These are phyloP conservation scores for Staphylotrichum tortipilum DNA, from an alignment of 495 filamentous ascomycete genomes.

Conservation along the genomic window DNA sequence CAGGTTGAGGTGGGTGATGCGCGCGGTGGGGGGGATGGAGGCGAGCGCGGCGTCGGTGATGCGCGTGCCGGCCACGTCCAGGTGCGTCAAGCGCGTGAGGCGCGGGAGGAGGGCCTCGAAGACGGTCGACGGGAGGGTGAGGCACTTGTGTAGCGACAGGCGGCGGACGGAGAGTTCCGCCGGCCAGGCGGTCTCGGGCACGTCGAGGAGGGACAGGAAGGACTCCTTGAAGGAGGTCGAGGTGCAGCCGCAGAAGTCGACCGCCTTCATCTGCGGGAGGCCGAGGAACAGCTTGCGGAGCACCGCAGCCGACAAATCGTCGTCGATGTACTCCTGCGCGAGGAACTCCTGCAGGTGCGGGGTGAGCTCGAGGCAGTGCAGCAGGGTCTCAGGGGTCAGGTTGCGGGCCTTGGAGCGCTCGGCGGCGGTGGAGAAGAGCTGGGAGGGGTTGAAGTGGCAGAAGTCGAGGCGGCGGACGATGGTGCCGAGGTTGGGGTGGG, in stretches of 20 bases:
- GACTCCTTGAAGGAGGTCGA: constrained; percentile 59
- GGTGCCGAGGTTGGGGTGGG: constrained; percentile 63
- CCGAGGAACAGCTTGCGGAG: constrained; percentile 67
- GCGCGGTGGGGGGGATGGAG: constrained; percentile 62
- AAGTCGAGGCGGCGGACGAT: constrained; percentile 79
- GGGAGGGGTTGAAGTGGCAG: constrained; percentile 79
- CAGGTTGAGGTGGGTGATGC: constrained; percentile 72
- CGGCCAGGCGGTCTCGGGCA: constrained; percentile 39
- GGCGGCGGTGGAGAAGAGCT: constrained; percentile 68
- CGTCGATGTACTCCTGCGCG: constrained; percentile 75
- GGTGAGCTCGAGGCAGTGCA: constrained; percentile 65
- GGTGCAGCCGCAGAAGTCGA: constrained; percentile 77
- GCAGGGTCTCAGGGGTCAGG: constrained; percentile 66
- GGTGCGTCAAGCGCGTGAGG: constrained; percentile 61
- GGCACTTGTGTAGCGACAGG: constrained; percentile 75
- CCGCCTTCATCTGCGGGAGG: constrained; percentile 56
- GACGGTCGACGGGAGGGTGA: constrained; percentile 56
- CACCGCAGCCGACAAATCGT: constrained; percentile 62
- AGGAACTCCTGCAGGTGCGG: constrained; percentile 75
- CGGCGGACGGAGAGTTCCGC: constrained; percentile 52
- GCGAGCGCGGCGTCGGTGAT: constrained; percentile 65
- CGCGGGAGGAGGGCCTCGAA: constrained; percentile 66
- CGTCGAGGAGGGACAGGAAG: constrained; percentile 32
- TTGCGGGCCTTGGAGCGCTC: constrained; percentile 76
- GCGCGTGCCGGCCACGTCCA: constrained; percentile 73